A percentile compares a stretch with the other conserved stretches of the same genome.
These are phyloP conservation scores for Trypanosoma avium DNA, from an alignment of 208 protist species.

Conservation along the genomic window DNA sequence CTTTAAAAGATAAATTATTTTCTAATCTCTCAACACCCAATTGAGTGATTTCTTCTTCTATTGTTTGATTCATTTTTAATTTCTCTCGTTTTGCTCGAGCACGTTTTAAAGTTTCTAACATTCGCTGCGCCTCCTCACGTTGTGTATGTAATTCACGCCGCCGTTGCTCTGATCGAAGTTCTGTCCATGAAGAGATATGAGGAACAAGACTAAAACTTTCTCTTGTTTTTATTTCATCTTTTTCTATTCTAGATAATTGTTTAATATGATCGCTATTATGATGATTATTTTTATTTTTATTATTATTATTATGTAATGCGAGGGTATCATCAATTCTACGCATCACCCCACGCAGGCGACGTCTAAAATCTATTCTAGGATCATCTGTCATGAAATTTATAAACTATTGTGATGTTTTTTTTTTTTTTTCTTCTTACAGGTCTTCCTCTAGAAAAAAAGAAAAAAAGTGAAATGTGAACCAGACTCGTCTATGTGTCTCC, in stretches of 20 bases:
- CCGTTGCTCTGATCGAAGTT: background rate
- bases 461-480: too few relatives aligned
- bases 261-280: background rate
- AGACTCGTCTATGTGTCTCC: too few relatives aligned
- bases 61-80: background rate
- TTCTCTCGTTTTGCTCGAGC: background rate
- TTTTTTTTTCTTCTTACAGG: too few relatives aligned
- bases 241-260: background rate
- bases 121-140: background rate
- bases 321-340: background rate
- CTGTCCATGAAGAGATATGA: background rate
- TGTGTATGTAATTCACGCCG: background rate
- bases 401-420: too few relatives aligned
- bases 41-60: background rate
- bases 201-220: background rate
- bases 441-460: too few relatives aligned
- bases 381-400: background rate
- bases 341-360: background rate
- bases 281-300: too few relatives aligned
- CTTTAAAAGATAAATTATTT: too few relatives aligned
- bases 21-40: too few relatives aligned
- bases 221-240: background rate
- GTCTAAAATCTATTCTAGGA: background rate
- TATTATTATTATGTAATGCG: background rate
- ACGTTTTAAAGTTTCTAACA: background rate